These are phyloP conservation scores for Pinus albicaulis DNA, from an alignment of 75 land plant genomes.

Conservation along the genomic window DNA sequence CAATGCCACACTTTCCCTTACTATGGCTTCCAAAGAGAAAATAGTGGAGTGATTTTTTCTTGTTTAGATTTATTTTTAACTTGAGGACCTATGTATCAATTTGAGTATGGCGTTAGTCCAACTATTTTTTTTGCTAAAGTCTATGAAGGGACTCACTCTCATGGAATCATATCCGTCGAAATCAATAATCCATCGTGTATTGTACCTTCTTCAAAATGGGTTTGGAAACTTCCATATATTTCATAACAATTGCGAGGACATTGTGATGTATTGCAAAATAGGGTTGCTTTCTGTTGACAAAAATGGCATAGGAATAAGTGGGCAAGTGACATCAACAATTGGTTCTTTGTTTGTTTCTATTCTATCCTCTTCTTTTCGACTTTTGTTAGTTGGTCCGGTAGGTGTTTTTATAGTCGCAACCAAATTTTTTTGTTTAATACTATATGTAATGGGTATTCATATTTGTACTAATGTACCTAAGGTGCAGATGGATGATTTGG, in stretches of 20 bases:
- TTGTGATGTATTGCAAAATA: constrained; percentile 79
- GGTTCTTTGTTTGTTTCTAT: constrained; percentile 79
- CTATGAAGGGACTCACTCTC: constrained; percentile 74
- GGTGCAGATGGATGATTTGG: constrained; percentile 82
- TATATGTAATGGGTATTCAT: constrained; percentile 84
- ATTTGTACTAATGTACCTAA: constrained; percentile 78
- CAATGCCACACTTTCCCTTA: constrained; percentile 48
- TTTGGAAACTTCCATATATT: constrained; percentile 81
- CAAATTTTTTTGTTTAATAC: constrained; percentile 80
- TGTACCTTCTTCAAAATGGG: constrained; percentile 75
- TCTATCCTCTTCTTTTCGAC: constrained; percentile 55
- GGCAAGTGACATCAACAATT: constrained; percentile 76
- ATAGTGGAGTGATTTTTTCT: constrained; percentile 69
- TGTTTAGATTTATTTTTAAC: constrained; percentile 76
- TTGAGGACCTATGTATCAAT: constrained; percentile 57
- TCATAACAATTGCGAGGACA: constrained; percentile 82
- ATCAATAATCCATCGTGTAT: constrained; percentile 54
- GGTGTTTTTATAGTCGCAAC: constrained; percentile 65
- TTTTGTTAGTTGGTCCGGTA: constrained; percentile 58
- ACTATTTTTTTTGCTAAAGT: constrained; percentile 76
- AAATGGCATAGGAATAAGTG: constrained; percentile 66
- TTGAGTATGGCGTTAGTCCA: constrained; percentile 64
- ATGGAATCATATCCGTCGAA: constrained; percentile 58
- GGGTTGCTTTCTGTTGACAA: constrained; percentile 64
- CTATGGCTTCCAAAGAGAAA: constrained; percentile 65